Percentiles rank a stretch among this genome's conserved stretches.
Evolutionary conservation across 2,329 filamentous ascomycete species (phyloP).

Genomic region (Endoconidiophora laricicola): DNA sequence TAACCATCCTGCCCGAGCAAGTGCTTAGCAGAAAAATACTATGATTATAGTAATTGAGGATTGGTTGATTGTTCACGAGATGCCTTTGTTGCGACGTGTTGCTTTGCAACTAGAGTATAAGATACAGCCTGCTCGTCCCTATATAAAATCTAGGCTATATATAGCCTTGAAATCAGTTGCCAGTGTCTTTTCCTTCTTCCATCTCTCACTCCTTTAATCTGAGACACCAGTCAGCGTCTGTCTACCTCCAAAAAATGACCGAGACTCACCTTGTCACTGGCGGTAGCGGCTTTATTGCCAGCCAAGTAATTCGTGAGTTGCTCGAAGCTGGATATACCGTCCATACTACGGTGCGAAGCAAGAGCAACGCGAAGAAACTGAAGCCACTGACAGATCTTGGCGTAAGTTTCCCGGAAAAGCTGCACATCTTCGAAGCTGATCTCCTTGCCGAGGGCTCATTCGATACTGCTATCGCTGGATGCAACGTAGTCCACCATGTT

Average conservation of each 20-base stretch:
- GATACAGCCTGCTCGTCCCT: no score
- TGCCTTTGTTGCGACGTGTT: no score
- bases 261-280: conserved; percentile 16
- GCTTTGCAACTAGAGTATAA: no score
- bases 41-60: no score
- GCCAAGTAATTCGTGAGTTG: conserved; percentile 15
- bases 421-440: conserved; percentile 19
- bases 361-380: conserved; percentile 12
- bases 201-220: neutral
- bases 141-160: no score
- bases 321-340: conserved; percentile 14
- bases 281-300: conserved; percentile 16
- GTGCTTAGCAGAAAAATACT: no score
- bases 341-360: conserved; percentile 13
- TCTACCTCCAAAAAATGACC: neutral
- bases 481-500: conserved; percentile 20
- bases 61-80: no score
- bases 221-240: neutral
- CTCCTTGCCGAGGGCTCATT: conserved; percentile 19
- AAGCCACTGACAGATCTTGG: conserved; percentile 15
- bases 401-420: conserved; percentile 12
- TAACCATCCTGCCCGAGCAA: no score
- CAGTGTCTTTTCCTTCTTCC: neutral
- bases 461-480: conserved; percentile 17
- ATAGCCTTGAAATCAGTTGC: neutral